Conservation (phyloP, 2,329 filamentous ascomycete genomes). For the Penicillium oxalicum region DNA sequence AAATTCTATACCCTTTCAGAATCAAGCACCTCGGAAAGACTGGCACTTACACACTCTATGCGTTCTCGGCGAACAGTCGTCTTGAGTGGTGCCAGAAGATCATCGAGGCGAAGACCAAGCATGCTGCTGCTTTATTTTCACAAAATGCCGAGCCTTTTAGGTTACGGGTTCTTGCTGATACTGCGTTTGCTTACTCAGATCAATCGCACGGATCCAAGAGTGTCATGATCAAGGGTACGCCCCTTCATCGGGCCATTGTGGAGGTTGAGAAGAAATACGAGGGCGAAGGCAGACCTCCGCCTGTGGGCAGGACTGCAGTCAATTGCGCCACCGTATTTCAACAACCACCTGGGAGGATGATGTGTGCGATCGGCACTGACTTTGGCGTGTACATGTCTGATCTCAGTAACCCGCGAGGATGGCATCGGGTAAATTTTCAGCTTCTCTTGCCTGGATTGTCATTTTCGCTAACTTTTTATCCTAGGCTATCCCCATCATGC, state of each 20-base stretch:
- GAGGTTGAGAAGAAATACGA: slow-evolving; percentile 72
- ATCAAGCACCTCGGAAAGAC: slow-evolving; percentile 87
- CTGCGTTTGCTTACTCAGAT: slow-evolving; percentile 59
- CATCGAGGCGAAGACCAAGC: slow-evolving; percentile 86
- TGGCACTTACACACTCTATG: slow-evolving; percentile 87
- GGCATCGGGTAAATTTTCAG: slow-evolving; percentile 66
- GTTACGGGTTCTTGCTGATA: slow-evolving; percentile 83
- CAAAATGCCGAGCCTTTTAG: slow-evolving; percentile 97
- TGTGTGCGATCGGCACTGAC: slow-evolving; percentile 92
- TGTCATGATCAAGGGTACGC: slow-evolving; percentile 82
- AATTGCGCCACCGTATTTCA: slow-evolving; percentile 91
- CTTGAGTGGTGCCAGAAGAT: slow-evolving; percentile 91
- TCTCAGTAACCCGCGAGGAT: slow-evolving; percentile 80
- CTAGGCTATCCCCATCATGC: slow-evolving; percentile 67
- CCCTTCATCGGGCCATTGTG: slow-evolving; percentile 80
- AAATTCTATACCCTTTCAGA: slow-evolving; percentile 86
- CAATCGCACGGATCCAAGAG: slow-evolving; percentile 54
- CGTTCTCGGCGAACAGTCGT: slow-evolving; percentile 66
- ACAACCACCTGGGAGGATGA: slow-evolving; percentile 69
- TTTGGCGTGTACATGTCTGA: slow-evolving; percentile 89
- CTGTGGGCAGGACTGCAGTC: slow-evolving; percentile 78
- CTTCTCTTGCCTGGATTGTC: background rate
- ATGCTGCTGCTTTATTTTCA: slow-evolving; percentile 78
- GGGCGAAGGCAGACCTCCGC: slow-evolving; percentile 59
- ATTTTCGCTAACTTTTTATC: slow-evolving; percentile 22